These are phyloP conservation scores for Psilocybe subaeruginosa DNA, from an alignment of 768 basidiomycete species.

Conservation along the genomic window DNA sequence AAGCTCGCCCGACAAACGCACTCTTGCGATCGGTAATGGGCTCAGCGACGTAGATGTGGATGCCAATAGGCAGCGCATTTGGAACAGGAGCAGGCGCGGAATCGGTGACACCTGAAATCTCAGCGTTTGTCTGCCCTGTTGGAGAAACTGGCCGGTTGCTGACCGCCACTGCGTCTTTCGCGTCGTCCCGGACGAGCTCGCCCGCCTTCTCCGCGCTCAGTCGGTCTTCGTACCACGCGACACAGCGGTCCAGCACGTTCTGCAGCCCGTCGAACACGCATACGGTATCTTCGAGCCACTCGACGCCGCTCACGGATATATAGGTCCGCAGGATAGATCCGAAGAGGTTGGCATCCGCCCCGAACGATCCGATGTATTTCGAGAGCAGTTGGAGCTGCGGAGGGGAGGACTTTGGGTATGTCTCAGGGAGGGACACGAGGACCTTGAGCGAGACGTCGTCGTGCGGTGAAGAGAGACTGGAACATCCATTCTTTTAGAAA, in stretches of 20 bases:
- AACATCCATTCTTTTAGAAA: not conserved
- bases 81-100: slow-evolving; percentile 5
- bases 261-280: slow-evolving; percentile 91
- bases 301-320: slow-evolving; percentile 77
- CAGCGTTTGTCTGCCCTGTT: not conserved
- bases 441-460: slow-evolving; percentile 54
- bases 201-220: slow-evolving; percentile 57
- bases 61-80: slow-evolving; percentile 50
- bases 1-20: slow-evolving; percentile 84
- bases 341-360: slow-evolving; percentile 74
- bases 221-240: slow-evolving; percentile 72
- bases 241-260: slow-evolving; percentile 66
- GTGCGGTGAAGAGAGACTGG: slow-evolving; percentile 55
- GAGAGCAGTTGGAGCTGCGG: slow-evolving; percentile 88
- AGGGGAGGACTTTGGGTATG: slow-evolving; percentile 69
- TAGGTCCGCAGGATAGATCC: slow-evolving; percentile 79
- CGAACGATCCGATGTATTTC: slow-evolving; percentile 80
- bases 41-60: slow-evolving; percentile 73
- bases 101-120: too few relatives aligned
- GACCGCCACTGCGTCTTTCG: slow-evolving; percentile 21
- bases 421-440: slow-evolving; percentile 58
- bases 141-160: not conserved
- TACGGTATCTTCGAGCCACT: slow-evolving; percentile 72
- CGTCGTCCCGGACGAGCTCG: slow-evolving; percentile 60
- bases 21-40: slow-evolving; percentile 88